phyloP scores from a whole-genome alignment of 2,329 filamentous ascomycete species.

The Claviceps arundinis region DNA sequence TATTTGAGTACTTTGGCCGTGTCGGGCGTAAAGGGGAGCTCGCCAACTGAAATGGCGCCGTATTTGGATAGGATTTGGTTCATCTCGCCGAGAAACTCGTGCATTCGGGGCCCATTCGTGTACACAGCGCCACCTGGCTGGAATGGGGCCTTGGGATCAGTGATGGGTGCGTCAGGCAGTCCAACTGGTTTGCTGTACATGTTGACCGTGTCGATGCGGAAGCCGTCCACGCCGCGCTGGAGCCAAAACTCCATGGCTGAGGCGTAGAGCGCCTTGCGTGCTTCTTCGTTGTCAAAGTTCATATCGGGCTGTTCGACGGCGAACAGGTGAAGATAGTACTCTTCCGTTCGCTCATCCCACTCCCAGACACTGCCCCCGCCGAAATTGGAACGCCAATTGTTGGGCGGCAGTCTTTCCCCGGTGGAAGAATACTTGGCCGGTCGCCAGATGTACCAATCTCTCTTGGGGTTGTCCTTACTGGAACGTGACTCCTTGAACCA shows the following conservation, averaged over 20 bases:
- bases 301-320: constrained; percentile 66
- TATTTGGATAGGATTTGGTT: constrained; percentile 45
- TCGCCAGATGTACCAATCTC: constrained; percentile 55
- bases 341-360: constrained; percentile 56
- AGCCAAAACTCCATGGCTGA: constrained; percentile 70
- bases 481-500: constrained; percentile 59
- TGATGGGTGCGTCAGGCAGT: constrained; percentile 44
- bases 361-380: constrained; percentile 50
- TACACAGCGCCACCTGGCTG: constrained; percentile 45
- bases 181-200: constrained; percentile 52
- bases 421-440: constrained; percentile 38
- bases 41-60: constrained; percentile 57
- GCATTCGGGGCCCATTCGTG: constrained; percentile 55
- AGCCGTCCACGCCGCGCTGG: constrained; percentile 56
- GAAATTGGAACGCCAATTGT: constrained; percentile 59
- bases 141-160: constrained; percentile 28
- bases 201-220: constrained; percentile 65
- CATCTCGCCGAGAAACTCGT: constrained; percentile 57
- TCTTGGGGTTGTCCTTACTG: constrained; percentile 47
- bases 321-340: constrained; percentile 70
- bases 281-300: constrained; percentile 67
- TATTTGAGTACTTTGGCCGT: constrained; percentile 43
- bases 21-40: constrained; percentile 51
- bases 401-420: constrained; percentile 54
- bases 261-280: constrained; percentile 57